Conservation (phyloP, 2,329 filamentous ascomycete genomes). For the Sclerotinia minor region DNA sequence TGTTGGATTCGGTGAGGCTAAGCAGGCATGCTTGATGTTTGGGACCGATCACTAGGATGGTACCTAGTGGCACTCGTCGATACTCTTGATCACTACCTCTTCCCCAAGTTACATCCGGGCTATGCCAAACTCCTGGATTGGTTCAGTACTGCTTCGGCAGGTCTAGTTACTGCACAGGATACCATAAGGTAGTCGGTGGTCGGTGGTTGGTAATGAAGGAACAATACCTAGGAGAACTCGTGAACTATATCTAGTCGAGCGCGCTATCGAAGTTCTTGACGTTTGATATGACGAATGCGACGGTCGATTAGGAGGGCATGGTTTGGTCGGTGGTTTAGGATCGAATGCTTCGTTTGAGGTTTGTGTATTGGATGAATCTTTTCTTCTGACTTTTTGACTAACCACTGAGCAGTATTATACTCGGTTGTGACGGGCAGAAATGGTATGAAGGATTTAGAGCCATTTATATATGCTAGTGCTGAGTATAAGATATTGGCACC, state of each 20-base stretch:
- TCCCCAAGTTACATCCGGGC: conserved; percentile 31
- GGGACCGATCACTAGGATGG: conserved; percentile 45
- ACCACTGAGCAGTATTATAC: conserved; percentile 32
- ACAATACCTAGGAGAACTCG: conserved; percentile 17
- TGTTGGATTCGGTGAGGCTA: too few relatives aligned
- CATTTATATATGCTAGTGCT: conserved; percentile 34
- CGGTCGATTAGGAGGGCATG: conserved; percentile 34
- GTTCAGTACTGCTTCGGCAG: conserved; percentile 8
- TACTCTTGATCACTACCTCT: conserved; percentile 40
- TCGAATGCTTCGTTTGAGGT: conserved; percentile 33
- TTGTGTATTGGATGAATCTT: conserved; percentile 13
- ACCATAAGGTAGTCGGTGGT: background rate
- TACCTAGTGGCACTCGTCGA: conserved; percentile 45
- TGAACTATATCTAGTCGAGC: conserved; percentile 21
- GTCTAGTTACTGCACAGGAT: conserved; percentile 18
- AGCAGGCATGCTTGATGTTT: conserved; percentile 36
- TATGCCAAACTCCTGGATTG: conserved; percentile 5
- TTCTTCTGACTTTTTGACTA: background rate
- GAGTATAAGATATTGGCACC: conserved; percentile 29
- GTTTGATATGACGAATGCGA: conserved; percentile 25
- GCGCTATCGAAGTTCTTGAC: conserved; percentile 30
- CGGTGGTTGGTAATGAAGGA: conserved; percentile 24
- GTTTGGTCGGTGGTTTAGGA: conserved; percentile 34
- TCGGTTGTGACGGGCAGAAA: conserved; percentile 30
- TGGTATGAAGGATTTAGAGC: conserved; percentile 36